Percentiles rank a stretch among this genome's conserved stretches.
phyloP scores from a whole-genome alignment of 75 land plant species.

The Sequoiadendron giganteum region DNA sequence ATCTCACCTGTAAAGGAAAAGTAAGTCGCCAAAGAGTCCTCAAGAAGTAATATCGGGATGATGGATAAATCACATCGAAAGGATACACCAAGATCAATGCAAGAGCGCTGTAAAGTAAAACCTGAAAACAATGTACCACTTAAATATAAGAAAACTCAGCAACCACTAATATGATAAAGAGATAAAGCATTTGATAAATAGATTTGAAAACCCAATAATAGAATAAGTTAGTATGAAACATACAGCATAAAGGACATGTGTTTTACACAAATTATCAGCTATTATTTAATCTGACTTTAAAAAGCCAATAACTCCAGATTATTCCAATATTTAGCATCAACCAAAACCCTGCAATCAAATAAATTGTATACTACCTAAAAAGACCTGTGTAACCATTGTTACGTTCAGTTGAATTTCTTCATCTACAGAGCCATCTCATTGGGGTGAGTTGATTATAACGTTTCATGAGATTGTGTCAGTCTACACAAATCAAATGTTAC shows the following conservation, averaged over 20 bases:
- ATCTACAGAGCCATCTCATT: neutral
- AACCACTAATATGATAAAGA: neutral
- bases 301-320: neutral
- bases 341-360: neutral
- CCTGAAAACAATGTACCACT: conserved; percentile 38
- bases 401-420: neutral
- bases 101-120: conserved; percentile 69
- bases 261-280: neutral
- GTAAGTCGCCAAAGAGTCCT: conserved; percentile 79
- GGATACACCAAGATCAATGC: conserved; percentile 74
- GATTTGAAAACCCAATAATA: neutral
- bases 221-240: neutral
- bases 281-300: neutral
- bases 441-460: neutral
- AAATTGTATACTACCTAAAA: neutral
- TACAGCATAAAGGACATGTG: neutral
- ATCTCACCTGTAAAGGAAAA: conserved; percentile 83
- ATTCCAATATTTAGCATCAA: neutral
- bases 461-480: neutral
- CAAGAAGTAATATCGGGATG: conserved; percentile 82
- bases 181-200: neutral
- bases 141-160: neutral
- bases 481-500: neutral
- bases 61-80: conserved; percentile 71
- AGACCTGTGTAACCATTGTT: neutral